These are phyloP conservation scores for Microcera coccophila DNA, from an alignment of 2,329 filamentous ascomycete species.

Conservation along the genomic window DNA sequence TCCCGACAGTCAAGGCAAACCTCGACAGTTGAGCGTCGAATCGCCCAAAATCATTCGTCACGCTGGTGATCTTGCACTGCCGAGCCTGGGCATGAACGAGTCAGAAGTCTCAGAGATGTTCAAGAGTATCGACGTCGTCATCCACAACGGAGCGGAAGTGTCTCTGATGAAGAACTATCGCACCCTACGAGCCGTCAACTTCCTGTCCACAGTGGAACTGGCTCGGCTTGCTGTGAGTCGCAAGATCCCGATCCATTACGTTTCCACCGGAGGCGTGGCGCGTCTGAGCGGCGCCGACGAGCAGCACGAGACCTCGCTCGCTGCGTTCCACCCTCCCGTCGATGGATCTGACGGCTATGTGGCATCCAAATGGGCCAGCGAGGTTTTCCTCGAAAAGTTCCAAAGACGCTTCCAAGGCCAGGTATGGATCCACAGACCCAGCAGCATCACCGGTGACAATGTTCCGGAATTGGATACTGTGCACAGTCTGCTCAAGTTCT, in stretches of 20 bases:
- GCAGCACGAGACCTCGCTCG: neutral
- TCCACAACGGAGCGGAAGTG: slow-evolving; percentile 44
- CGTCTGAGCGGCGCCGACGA: neutral
- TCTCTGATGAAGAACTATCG: slow-evolving; percentile 32
- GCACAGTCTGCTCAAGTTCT: neutral
- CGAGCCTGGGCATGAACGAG: slow-evolving; percentile 37
- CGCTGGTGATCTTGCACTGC: slow-evolving; percentile 34
- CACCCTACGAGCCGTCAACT: slow-evolving; percentile 26
- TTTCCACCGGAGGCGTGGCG: slow-evolving; percentile 25
- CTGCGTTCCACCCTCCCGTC: slow-evolving; percentile 1
- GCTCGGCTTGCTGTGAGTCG: slow-evolving; percentile 9
- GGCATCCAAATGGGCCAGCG: slow-evolving; percentile 34
- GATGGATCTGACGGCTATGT: slow-evolving; percentile 27
- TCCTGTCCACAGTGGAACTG: slow-evolving; percentile 29
- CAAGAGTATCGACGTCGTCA: slow-evolving; percentile 40
- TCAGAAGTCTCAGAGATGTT: slow-evolving; percentile 27
- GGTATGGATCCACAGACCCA: slow-evolving; percentile 13
- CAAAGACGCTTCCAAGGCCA: slow-evolving; percentile 2
- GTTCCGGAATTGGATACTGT: neutral
- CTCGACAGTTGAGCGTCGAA: neutral
- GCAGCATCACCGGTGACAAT: neutral
- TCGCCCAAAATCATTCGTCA: slow-evolving; percentile 34
- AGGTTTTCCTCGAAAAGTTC: slow-evolving; percentile 28
- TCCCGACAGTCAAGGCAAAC: slow-evolving; percentile 1
- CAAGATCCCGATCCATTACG: slow-evolving; percentile 33